Conservation (phyloP, 768 basidiomycete species). For the Exidia glandulosa region DNA sequence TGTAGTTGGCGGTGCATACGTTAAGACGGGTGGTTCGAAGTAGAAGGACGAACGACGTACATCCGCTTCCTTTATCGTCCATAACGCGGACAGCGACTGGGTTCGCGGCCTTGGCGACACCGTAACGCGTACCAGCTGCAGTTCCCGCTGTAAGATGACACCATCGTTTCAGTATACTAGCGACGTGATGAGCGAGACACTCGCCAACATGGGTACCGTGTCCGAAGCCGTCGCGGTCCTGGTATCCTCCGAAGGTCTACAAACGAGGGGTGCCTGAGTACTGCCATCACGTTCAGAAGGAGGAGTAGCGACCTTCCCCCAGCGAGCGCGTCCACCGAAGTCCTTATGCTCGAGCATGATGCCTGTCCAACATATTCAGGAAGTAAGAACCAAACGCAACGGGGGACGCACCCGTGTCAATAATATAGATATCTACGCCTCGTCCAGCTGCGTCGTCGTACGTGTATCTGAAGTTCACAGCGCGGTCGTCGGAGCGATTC, state of each 20-base stretch:
- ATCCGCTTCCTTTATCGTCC: conserved; percentile 6
- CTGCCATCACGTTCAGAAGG: conserved; percentile 7
- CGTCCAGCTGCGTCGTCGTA: not conserved
- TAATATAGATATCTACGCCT: conserved; percentile 4
- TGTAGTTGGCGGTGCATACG: conserved; percentile 14
- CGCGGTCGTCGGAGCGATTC: not conserved
- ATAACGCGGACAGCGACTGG: conserved; percentile 12
- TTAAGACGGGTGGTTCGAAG: not conserved
- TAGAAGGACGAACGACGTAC: not conserved
- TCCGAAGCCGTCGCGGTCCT: not conserved
- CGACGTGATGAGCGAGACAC: not conserved
- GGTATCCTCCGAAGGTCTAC: not conserved
- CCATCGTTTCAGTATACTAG: not conserved
- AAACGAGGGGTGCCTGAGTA: not conserved
- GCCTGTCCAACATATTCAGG: not conserved
- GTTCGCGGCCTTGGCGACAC: conserved; percentile 12
- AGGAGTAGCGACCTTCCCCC: not conserved
- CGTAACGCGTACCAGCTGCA: conserved; percentile 9
- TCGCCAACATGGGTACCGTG: conserved; percentile 11
- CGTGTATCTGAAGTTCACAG: conserved; percentile 19
- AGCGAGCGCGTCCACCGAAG: conserved; percentile 1
- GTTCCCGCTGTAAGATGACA: conserved; percentile 1
- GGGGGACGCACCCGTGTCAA: not conserved
- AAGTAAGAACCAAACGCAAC: not conserved
- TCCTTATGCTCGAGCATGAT: not conserved